Base-by-base conservation (phyloP, 2,329 filamentous ascomycete species). In the Monilinia fructigena region DNA sequence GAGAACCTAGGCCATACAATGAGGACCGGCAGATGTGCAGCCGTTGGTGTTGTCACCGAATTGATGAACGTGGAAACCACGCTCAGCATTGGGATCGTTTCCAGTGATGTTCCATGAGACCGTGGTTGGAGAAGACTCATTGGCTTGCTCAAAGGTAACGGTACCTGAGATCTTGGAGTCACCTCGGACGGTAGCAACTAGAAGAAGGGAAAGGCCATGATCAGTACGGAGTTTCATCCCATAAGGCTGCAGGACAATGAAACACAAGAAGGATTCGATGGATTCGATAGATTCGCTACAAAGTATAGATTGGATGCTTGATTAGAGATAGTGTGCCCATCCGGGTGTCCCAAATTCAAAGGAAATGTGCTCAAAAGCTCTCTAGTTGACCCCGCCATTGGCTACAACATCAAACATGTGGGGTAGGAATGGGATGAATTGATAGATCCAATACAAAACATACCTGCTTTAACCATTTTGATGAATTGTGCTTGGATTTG, bases 31-130 rank as follows among this genome's bases (percentile, higher is more conserved):
- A 73, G 91, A 96, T 73, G 94, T 98, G 91, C 95, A 99, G 80
- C 95, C 95, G 83, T 99, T 99, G 86, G 95, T 98, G 87, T 98
- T 98, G 87, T 98, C 95, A 80, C 95, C 95, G 78, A 97, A 99
- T 80, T 95, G 92, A 85, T 99, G 95, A 78, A 99, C 89, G 86
- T 99, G 95, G 86, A 98, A 93, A 81, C 92, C 95, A 82, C 95
- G 94, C 88, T 96, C 87, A 78, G 95, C 93, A 80, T 96, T 97
- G 82, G 94, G 77, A 79, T 98, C 93, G 82, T 97, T 85, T 82
- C 95, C 94, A 70, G 86, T 85, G 82, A 99, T 93, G 82, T 97
- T 87, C 89, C 91, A 99, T 78, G 89, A 86, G 83, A 99, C 86
- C 80, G 85, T 94, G 78, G 95, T 98, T 74, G 89, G 87, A 75